Evolutionary conservation across 306 rosid genomes (phyloP).

Genomic region (Rosa lucieae): DNA sequence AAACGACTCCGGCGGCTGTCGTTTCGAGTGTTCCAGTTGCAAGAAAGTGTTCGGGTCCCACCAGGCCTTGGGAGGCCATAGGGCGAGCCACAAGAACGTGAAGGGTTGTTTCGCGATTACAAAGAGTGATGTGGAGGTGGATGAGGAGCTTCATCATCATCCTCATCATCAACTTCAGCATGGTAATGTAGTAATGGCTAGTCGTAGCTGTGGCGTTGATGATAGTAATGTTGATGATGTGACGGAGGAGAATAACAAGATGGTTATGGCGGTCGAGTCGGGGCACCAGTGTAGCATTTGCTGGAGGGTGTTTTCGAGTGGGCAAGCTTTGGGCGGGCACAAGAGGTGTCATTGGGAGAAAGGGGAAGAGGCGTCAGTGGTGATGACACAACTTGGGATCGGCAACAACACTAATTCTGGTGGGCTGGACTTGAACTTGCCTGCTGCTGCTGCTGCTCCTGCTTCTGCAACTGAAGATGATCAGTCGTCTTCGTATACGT

Average conservation of each 20-base stretch:
- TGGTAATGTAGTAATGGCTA: not conserved
- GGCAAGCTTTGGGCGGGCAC: slow-evolving; percentile 70
- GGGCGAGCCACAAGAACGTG: slow-evolving; percentile 74
- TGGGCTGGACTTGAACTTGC: slow-evolving; percentile 56
- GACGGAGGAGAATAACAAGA: not conserved
- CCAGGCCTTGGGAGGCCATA: slow-evolving; percentile 81
- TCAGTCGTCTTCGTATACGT: slow-evolving; percentile 25
- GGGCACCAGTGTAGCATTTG: slow-evolving; percentile 54
- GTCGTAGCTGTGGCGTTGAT: slow-evolving; percentile 3
- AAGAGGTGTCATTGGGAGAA: slow-evolving; percentile 70
- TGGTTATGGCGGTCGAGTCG: slow-evolving; percentile 13
- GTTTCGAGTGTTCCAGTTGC: slow-evolving; percentile 72
- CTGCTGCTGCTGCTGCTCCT: slow-evolving; percentile 47
- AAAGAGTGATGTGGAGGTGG: slow-evolving; percentile 22
- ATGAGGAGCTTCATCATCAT: not conserved
- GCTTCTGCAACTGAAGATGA: slow-evolving; percentile 25
- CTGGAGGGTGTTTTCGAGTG: slow-evolving; percentile 53
- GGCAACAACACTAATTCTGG: not conserved
- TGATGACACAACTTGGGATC: slow-evolving; percentile 5
- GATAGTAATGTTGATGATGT: slow-evolving; percentile 1
- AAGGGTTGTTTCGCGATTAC: slow-evolving; percentile 67
- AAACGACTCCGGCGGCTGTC: not conserved
- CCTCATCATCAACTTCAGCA: not conserved
- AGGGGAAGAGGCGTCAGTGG: slow-evolving; percentile 26
- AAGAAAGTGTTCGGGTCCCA: slow-evolving; percentile 77